phyloP scores from a whole-genome alignment of 805 yeast species.

The Monosporozyma servazzii region DNA sequence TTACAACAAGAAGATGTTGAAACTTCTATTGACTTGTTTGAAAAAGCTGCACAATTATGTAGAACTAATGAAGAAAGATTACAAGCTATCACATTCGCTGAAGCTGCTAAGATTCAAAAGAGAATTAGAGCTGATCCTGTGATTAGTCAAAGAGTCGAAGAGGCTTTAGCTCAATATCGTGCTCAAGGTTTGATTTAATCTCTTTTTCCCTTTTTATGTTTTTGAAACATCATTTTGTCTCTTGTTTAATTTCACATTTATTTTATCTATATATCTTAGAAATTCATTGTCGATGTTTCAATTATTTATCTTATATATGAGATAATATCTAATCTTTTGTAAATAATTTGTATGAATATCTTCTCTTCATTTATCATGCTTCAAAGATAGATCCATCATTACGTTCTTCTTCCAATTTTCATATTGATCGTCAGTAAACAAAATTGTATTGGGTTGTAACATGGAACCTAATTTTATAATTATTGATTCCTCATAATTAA shows the following conservation, averaged over 20 bases:
- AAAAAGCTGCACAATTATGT: constrained; percentile 71
- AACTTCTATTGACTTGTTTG: constrained; percentile 74
- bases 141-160: constrained; percentile 52
- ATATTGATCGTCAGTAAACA: constrained; percentile 28
- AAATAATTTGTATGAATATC: background rate
- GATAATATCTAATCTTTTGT: background rate
- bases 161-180: constrained; percentile 39
- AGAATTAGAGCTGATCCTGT: constrained; percentile 64
- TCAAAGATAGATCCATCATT: constrained; percentile 22
- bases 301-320: background rate
- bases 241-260: too few species aligned
- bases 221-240: too few species aligned
- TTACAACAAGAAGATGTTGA: constrained; percentile 75
- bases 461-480: constrained; percentile 28
- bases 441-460: constrained; percentile 28
- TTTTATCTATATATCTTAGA: background rate
- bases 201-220: background rate
- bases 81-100: constrained; percentile 85
- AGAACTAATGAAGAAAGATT: constrained; percentile 80
- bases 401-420: constrained; percentile 28
- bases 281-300: background rate
- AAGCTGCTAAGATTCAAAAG: constrained; percentile 85
- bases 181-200: constrained; percentile 25
- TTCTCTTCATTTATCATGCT: constrained; percentile 4
- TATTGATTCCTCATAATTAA: constrained; percentile 18